phyloP scores from a whole-genome alignment of 129 eudicot species.

The Solidago caesia region DNA sequence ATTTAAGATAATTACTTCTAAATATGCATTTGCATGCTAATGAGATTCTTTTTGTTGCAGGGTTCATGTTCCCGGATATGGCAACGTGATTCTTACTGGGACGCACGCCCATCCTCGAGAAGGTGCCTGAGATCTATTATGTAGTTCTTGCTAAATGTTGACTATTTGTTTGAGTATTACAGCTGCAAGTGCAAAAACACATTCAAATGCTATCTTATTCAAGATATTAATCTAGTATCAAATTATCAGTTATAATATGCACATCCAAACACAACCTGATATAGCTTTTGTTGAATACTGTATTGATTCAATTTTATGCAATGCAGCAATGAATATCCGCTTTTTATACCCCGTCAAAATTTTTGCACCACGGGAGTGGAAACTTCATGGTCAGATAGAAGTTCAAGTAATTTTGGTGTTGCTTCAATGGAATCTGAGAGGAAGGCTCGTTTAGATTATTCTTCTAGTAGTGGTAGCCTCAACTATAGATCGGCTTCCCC shows the following conservation, averaged over 20 bases:
- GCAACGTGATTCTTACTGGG: constrained; percentile 99
- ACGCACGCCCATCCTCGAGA: constrained; percentile 89
- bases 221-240: background rate
- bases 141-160: background rate
- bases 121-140: constrained; percentile 42
- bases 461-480: constrained; percentile 67
- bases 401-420: constrained; percentile 91
- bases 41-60: constrained; percentile 39
- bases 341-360: constrained; percentile 85
- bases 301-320: constrained; percentile 10
- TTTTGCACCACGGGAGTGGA: constrained; percentile 79
- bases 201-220: background rate
- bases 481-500: constrained; percentile 78
- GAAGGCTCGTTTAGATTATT: constrained; percentile 70
- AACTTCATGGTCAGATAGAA: constrained; percentile 85
- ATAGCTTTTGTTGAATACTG: background rate
- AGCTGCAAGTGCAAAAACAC: too few relatives aligned
- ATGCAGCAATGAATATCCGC: constrained; percentile 81
- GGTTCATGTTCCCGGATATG: constrained; percentile 98
- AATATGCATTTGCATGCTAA: too few relatives aligned
- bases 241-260: background rate
- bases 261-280: background rate
- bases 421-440: constrained; percentile 87
- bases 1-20: too few relatives aligned
- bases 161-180: background rate